Evolutionary conservation across 1,139 yeast species (phyloP).

Genomic region (Yamadazyma siamensis): DNA sequence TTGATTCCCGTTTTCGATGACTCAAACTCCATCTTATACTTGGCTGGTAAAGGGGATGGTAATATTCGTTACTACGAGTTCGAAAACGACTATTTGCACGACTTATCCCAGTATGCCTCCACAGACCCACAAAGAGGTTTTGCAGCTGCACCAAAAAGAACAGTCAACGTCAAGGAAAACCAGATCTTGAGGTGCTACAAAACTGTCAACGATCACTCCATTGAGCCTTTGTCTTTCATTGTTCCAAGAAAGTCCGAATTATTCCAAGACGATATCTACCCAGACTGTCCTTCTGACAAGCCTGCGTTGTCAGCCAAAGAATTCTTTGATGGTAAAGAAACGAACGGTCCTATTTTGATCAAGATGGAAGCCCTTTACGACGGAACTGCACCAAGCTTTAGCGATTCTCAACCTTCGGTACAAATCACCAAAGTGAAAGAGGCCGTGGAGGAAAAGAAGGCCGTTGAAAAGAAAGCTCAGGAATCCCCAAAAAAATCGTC

Average conservation of each 20-base stretch:
- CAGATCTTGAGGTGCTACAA: slow-evolving; percentile 81
- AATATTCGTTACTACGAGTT: slow-evolving; percentile 91
- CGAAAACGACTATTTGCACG: slow-evolving; percentile 75
- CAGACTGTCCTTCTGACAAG: slow-evolving; percentile 78
- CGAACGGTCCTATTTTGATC: slow-evolving; percentile 78
- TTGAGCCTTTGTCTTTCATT: slow-evolving; percentile 87
- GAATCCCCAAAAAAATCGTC: slow-evolving; percentile 9
- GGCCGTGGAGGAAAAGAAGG: slow-evolving; percentile 18
- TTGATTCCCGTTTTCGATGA: slow-evolving; percentile 88
- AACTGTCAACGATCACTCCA: slow-evolving; percentile 73
- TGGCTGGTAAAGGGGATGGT: slow-evolving; percentile 98
- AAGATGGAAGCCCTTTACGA: slow-evolving; percentile 76
- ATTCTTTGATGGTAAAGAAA: slow-evolving; percentile 74
- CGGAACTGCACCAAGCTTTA: slow-evolving; percentile 54
- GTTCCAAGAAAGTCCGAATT: slow-evolving; percentile 94
- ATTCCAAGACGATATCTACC: slow-evolving; percentile 89
- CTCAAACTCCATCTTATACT: slow-evolving; percentile 71
- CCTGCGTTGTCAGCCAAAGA: slow-evolving; percentile 80
- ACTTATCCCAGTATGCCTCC: slow-evolving; percentile 82
- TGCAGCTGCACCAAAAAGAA: slow-evolving; percentile 81
- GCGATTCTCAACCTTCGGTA: slow-evolving; percentile 33
- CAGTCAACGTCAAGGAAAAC: slow-evolving; percentile 75
- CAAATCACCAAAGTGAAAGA: slow-evolving; percentile 20
- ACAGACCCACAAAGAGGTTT: slow-evolving; percentile 95
- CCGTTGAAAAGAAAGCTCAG: slow-evolving; percentile 8